Evolutionary conservation across 177 flowering plant genomes (phyloP).

Genomic region (Vitis hybrid): DNA sequence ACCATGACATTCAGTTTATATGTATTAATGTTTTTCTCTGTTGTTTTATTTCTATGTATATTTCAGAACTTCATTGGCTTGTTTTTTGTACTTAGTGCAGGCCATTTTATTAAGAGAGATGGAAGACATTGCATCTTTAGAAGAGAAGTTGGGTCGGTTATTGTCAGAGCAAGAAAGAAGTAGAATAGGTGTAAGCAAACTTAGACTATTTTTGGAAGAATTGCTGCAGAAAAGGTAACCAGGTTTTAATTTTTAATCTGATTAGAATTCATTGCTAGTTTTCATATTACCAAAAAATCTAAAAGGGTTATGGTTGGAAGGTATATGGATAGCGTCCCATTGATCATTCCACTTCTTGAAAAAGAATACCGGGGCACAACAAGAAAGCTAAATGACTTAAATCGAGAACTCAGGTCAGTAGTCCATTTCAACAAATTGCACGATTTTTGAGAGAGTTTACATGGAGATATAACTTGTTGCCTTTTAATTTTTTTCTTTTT

Average conservation of each 20-base stretch:
- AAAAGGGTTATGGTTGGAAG: slow-evolving; percentile 33
- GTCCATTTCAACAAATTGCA: neutral
- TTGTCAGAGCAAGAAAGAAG: slow-evolving; percentile 81
- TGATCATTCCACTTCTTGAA: slow-evolving; percentile 92
- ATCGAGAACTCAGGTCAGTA: slow-evolving; percentile 78
- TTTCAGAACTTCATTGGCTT: neutral
- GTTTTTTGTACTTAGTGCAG: slow-evolving; percentile 27
- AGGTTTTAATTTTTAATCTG: slow-evolving; percentile 1
- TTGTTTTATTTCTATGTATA: neutral
- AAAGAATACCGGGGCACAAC: slow-evolving; percentile 73
- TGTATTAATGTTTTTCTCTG: neutral
- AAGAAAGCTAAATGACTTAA: slow-evolving; percentile 72
- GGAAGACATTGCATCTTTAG: slow-evolving; percentile 76
- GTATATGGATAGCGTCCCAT: slow-evolving; percentile 91
- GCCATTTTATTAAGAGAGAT: slow-evolving; percentile 75
- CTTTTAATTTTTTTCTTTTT: neutral
- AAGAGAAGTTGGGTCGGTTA: slow-evolving; percentile 79
- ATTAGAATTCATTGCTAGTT: neutral
- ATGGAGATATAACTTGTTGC: neutral
- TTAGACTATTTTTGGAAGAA: slow-evolving; percentile 81
- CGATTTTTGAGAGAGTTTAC: neutral
- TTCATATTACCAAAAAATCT: slow-evolving; percentile 10
- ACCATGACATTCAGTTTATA: neutral
- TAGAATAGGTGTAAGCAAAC: slow-evolving; percentile 89
- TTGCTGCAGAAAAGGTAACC: slow-evolving; percentile 73